Base-by-base conservation (phyloP, 805 yeast species). In the Metschnikowia rubicola region DNA sequence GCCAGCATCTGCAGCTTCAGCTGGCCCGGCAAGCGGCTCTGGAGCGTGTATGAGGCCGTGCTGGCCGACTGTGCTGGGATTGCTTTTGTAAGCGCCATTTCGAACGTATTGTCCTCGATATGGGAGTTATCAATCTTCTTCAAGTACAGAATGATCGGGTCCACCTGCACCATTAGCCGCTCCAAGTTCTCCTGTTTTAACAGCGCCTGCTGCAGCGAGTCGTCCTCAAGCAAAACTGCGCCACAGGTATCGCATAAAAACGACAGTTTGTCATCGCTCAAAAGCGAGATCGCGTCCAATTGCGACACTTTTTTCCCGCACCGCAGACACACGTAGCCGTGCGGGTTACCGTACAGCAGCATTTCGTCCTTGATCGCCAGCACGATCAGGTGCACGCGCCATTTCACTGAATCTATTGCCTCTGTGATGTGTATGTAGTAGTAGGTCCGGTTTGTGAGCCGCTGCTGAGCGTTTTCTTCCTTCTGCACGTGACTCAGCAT, bases 371-470 rank as follows among this genome's bases (percentile, higher is more conserved):
- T 88, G 46, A 91, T 74, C 45, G 75, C 65, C 56, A 84, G 84
- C 11, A 88, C 97, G 28, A 94, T 77, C 39, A 87, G 80, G 64
- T 92, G 96, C 49, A 92, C 87, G 61, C 91, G 90, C 98, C 98
- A 94, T 67, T 94, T 94, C 62, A 94, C 82, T 3, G 97, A 82
- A 68, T 94, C 99, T 35, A 94, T 88, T 0, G 98, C 96, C 64
- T 90, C 96, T 3, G 97, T 88, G 62, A 80, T 81, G 61, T 89
- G 96, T 45, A 92, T 84, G 65, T 80, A 94, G 68, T 85, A 94
- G 59, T 89, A 89, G 2, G 92, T 86, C 57, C 91, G 78, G 26
- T 84, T 78, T 39, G 83, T 81, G 46, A 85, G 79, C 52, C 96
- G 75, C 51, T 65, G 79, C 47, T 81, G 86, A 21, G 78, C 76